Evolutionary conservation across 495 filamentous ascomycete genomes (phyloP), one percentile per base, ranked within the genome.

Genomic region (Margaritispora aquatica): DNA sequence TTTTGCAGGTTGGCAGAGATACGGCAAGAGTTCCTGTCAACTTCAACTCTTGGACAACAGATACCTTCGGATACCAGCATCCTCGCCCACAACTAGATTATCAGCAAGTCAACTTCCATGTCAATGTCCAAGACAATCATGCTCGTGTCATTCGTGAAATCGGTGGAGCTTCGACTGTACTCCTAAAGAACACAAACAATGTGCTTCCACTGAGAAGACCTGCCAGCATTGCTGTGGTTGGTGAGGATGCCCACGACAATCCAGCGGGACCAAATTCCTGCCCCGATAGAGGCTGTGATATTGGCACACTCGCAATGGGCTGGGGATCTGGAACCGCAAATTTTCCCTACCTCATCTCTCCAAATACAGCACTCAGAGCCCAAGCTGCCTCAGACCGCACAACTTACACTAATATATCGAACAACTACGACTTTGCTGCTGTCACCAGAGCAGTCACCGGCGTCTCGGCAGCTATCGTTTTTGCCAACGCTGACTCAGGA

Each of bases 281-380:
- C 68, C 27, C 65, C 38, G 89, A 98, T 72, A 84, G 88, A 38
- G 85, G 88, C n/a, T 96, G 94, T 60, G 77, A 90, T 68, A 82
- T 84, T 44, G 93, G 92, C 41, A 97, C 93, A 5, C 78, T 97
- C 26, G 94, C 88, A 26, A 92, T 96, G 87, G 92, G 84, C 50
- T 98, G 93, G 94, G 94, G 93, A 31, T 92, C 87, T 59, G 94
- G 94, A 54, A 89, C 88, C 21, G 80, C 89, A 31, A 87, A 94
- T 64, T 97, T 91, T 78, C 92, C 94, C 0, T 97, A 97, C 72
- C 80, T 98, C 2, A 75, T 95, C 61, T 91, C 91, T 2, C 94
- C 94, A 0, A 83, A 96, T 49, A 83, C 87, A 24, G 94, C 93
- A 1, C 89, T 97, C 49, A 87, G 89, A 68, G 83, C 81, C 27